phyloP scores from a whole-genome alignment of 306 rosid species.

The Sechiopsis laciniata region DNA sequence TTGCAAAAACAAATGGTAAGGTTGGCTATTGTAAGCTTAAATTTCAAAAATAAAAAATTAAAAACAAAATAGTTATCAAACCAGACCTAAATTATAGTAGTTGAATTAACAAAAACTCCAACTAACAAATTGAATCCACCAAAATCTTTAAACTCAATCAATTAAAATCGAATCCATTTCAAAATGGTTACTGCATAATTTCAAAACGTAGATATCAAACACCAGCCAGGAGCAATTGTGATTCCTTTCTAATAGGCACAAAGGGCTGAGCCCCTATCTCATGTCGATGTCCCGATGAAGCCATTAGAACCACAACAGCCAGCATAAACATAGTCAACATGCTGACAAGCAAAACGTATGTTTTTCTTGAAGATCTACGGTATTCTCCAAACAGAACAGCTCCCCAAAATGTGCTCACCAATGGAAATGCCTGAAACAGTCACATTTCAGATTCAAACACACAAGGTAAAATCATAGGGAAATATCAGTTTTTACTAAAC shows the following conservation, averaged over 20 bases:
- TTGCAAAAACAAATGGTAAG: too few relatives aligned
- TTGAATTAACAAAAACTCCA: too few relatives aligned
- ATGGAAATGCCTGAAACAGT: conserved; percentile 75
- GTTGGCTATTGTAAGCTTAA: too few relatives aligned
- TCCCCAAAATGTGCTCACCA: conserved; percentile 92
- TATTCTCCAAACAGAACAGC: conserved; percentile 69
- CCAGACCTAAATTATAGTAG: too few relatives aligned
- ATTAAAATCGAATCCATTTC: too few relatives aligned
- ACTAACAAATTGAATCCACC: too few relatives aligned
- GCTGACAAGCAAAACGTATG: conserved; percentile 46
- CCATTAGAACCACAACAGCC: conserved; percentile 70
- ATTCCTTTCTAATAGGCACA: neutral
- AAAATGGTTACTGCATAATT: too few relatives aligned
- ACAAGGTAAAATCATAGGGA: neutral
- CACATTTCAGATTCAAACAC: conserved; percentile 1
- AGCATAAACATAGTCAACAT: conserved; percentile 73
- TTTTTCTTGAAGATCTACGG: conserved; percentile 66
- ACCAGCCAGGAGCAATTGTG: neutral
- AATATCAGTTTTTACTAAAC: neutral
- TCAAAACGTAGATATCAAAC: too few relatives aligned
- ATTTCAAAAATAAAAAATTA: too few relatives aligned
- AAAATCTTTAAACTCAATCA: too few relatives aligned
- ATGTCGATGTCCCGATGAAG: conserved; percentile 76
- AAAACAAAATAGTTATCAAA: too few relatives aligned
- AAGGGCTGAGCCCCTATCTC: conserved; percentile 5